These are phyloP conservation scores for Vitis labrusca DNA, from an alignment of 164 flowering plant species.

Conservation along the genomic window DNA sequence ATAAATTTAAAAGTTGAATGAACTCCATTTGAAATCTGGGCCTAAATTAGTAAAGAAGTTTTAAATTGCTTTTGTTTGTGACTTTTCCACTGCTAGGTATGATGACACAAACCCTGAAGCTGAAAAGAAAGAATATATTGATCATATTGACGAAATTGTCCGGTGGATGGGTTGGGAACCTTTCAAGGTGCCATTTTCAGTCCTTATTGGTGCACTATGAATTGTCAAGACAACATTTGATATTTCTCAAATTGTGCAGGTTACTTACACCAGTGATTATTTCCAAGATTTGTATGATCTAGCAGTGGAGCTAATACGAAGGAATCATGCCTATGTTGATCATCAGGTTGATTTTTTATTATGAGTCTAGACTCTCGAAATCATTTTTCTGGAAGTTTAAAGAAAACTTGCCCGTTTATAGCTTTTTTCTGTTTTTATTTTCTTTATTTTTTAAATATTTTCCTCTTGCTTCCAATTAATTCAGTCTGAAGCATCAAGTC, in stretches of 20 bases:
- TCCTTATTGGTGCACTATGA: not conserved
- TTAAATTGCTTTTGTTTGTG: not conserved
- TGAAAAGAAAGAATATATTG: slow-evolving; percentile 94
- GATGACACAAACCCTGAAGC: slow-evolving; percentile 99
- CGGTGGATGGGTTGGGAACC: slow-evolving; percentile 99
- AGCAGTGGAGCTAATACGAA: slow-evolving; percentile 84
- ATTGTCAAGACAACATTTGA: not conserved
- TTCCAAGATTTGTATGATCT: slow-evolving; percentile 86
- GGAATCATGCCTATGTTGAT: slow-evolving; percentile 97
- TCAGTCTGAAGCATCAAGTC: not conserved
- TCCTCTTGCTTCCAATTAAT: not conserved
- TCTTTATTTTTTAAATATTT: not conserved
- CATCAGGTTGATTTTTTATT: slow-evolving; percentile 70
- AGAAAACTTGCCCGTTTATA: no score
- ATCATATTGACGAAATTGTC: slow-evolving; percentile 93
- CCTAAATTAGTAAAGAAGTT: not conserved
- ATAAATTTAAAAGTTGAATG: no score
- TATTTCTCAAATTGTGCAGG: slow-evolving; percentile 41
- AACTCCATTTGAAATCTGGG: no score
- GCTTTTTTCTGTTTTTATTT: not conserved
- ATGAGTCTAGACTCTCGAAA: not conserved
- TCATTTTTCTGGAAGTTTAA: no score
- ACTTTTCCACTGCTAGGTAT: slow-evolving; percentile 42
- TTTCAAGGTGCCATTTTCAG: slow-evolving; percentile 57
- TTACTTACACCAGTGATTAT: slow-evolving; percentile 94